These are phyloP conservation scores for Chenopodium quinoa DNA, from an alignment of 148 eudicot species.

Conservation along the genomic window DNA sequence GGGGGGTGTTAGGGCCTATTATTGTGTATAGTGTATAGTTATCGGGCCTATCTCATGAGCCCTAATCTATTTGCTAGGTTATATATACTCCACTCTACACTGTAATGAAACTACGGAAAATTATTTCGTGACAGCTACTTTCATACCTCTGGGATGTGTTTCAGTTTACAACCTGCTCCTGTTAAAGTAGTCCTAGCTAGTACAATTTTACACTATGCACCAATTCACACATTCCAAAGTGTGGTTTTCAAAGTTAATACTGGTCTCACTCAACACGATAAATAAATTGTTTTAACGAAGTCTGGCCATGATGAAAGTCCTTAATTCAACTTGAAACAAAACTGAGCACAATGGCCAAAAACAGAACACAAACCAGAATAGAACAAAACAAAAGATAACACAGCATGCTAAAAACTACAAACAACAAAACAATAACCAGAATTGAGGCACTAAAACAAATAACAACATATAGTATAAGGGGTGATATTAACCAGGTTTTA, in stretches of 20 bases:
- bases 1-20: no score
- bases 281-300: background rate
- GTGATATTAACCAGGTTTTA: slow-evolving; percentile 27
- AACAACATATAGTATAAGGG: background rate
- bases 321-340: background rate
- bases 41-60: no score
- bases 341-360: no score
- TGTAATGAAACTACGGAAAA: no score
- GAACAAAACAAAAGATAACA: background rate
- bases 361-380: background rate
- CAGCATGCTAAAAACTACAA: background rate
- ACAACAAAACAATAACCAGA: background rate
- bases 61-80: no score
- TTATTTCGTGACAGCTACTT: slow-evolving; percentile 32
- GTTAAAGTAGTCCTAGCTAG: background rate
- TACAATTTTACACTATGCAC: background rate
- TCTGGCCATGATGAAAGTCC: background rate
- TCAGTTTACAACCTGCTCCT: slow-evolving; percentile 34
- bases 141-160: slow-evolving; percentile 69
- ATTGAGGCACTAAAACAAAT: background rate
- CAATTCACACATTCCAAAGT: background rate
- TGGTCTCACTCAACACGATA: background rate
- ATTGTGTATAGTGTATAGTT: no score
- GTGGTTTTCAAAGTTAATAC: background rate
- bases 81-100: no score